phyloP scores from a whole-genome alignment of 2,329 filamentous ascomycete species.

The Xylariaceae sp. region DNA sequence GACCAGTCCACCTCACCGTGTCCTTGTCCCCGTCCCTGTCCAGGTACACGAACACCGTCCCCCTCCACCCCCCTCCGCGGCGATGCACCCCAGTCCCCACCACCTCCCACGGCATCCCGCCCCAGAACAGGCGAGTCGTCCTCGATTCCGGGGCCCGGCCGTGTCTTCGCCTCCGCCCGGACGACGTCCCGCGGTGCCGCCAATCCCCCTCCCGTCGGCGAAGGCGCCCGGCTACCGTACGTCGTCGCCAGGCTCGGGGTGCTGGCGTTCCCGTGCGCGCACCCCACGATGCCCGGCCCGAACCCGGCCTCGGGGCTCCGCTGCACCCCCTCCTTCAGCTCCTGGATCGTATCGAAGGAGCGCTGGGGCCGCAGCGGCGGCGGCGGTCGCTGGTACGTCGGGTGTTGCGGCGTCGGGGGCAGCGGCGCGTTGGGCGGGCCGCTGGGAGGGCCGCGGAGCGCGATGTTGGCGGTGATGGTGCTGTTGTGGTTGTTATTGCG shows the following conservation, averaged over 20 bases:
- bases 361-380: conserved; percentile 11
- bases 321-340: not conserved
- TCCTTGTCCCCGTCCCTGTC: no score
- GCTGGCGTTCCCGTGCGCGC: not conserved
- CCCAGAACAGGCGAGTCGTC: conserved; percentile 9
- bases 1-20: no score
- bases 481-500: not conserved
- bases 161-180: not conserved
- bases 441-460: conserved; percentile 5
- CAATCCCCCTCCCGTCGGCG: not conserved
- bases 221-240: not conserved
- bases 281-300: not conserved
- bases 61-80: not conserved
- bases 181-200: no score
- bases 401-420: conserved; percentile 14
- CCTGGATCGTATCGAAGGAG: conserved; percentile 12
- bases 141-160: not conserved
- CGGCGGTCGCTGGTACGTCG: conserved; percentile 6
- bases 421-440: conserved; percentile 14
- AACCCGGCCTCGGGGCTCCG: not conserved
- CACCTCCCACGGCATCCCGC: not conserved
- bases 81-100: not conserved
- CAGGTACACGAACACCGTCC: no score
- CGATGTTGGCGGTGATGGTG: conserved; percentile 1
- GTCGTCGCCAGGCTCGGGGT: not conserved